phyloP scores from a whole-genome alignment of 495 filamentous ascomycete genomes.

The Xylaria acuta region DNA sequence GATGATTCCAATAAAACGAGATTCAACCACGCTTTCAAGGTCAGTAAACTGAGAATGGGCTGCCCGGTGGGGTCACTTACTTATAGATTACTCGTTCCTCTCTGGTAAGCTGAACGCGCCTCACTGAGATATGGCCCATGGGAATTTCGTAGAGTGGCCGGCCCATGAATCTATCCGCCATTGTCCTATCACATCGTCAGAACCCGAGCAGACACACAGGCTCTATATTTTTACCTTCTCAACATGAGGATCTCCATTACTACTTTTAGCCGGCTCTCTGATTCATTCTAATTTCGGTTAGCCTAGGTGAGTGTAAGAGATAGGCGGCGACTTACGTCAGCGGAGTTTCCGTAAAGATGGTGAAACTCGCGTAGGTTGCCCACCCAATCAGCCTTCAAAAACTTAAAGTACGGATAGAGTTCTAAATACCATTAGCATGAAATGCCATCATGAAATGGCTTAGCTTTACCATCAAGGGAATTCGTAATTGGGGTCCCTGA shows the following conservation, averaged over 20 bases:
- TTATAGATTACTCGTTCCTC: constrained; percentile 25
- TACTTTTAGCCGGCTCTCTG: neutral
- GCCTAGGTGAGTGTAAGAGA: neutral
- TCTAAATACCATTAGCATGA: neutral
- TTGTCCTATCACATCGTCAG: constrained; percentile 33
- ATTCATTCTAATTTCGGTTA: neutral
- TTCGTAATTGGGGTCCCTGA: constrained; percentile 69
- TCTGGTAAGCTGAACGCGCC: constrained; percentile 24
- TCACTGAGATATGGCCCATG: neutral
- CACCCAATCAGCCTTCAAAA: neutral
- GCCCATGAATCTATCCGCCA: constrained; percentile 7
- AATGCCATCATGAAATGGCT: no score
- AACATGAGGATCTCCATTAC: neutral
- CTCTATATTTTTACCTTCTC: neutral
- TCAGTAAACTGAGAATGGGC: neutral
- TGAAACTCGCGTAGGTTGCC: neutral
- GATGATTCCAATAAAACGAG: neutral
- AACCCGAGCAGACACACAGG: neutral
- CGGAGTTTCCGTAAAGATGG: neutral
- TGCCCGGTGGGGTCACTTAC: neutral
- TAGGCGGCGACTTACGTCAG: neutral
- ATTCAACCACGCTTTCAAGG: neutral
- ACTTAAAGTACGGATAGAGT: neutral
- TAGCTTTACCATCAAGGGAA: constrained; percentile 31
- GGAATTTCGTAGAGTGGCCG: constrained; percentile 14